Percentiles rank a stretch among this genome's conserved stretches.
These are phyloP conservation scores for Cucumis cinereus DNA, from an alignment of 306 rosid species.

Conservation along the genomic window DNA sequence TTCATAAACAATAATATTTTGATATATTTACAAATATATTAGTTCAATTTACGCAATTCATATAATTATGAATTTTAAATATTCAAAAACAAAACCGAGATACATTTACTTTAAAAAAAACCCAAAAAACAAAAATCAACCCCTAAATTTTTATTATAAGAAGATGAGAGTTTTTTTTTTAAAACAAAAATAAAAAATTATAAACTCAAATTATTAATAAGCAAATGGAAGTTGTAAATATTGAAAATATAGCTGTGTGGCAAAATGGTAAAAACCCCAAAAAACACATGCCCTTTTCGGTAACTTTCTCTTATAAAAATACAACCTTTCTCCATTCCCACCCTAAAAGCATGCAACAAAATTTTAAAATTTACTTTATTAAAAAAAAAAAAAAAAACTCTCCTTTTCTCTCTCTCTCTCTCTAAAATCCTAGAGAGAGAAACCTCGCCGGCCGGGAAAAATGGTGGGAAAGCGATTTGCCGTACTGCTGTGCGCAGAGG, in stretches of 20 bases:
- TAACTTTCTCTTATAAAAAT: not conserved
- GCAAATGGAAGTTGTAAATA: not conserved
- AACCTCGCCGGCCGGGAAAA: slow-evolving; percentile 8
- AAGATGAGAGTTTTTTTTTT: too few relatives aligned
- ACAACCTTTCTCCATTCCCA: not conserved
- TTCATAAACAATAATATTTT: too few relatives aligned
- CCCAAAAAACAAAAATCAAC: too few relatives aligned
- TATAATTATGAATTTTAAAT: too few relatives aligned
- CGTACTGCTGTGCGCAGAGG: slow-evolving; percentile 70
- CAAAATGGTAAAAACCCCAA: not conserved
- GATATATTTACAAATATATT: too few relatives aligned
- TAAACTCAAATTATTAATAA: not conserved
- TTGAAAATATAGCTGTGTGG: not conserved
- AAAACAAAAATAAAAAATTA: too few relatives aligned
- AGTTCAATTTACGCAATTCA: too few relatives aligned
- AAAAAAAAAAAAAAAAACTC: too few relatives aligned
- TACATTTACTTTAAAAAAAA: too few relatives aligned
- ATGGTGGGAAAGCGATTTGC: slow-evolving; percentile 32
- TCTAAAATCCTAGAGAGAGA: not conserved
- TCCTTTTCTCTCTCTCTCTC: not conserved
- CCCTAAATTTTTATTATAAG: too few relatives aligned
- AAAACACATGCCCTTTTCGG: not conserved
- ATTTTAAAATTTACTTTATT: too few relatives aligned
- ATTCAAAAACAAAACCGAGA: too few relatives aligned
- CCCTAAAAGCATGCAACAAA: not conserved